These are phyloP conservation scores for Colletotrichum orchidophilum DNA, from an alignment of 2,329 filamentous ascomycete genomes.

Conservation along the genomic window DNA sequence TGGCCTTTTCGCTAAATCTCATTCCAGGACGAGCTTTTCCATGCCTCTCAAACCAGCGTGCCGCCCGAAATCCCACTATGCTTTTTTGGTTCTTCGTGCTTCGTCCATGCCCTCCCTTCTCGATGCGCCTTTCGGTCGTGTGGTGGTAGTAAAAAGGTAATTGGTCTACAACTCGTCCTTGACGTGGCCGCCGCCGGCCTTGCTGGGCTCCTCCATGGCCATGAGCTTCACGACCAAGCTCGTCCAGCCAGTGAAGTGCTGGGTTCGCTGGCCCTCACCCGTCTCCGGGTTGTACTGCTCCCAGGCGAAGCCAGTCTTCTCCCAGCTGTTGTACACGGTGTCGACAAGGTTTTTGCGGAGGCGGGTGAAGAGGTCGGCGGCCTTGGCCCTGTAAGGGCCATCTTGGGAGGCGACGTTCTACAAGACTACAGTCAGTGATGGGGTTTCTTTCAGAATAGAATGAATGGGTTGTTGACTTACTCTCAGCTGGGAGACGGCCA, in stretches of 20 bases:
- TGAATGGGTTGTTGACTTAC: constrained; percentile 59
- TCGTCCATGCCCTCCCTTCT: constrained; percentile 1
- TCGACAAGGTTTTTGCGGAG: constrained; percentile 87
- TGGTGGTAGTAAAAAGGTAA: background rate
- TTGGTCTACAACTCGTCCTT: constrained; percentile 58
- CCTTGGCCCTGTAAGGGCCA: constrained; percentile 75
- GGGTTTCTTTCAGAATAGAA: background rate
- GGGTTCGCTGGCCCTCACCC: constrained; percentile 90
- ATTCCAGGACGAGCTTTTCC: background rate
- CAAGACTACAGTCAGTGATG: background rate
- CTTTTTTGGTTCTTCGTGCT: constrained; percentile 3
- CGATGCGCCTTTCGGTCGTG: background rate
- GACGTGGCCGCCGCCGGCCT: constrained; percentile 39
- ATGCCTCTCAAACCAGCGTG: background rate
- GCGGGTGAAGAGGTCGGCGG: constrained; percentile 77
- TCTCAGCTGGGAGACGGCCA: constrained; percentile 80
- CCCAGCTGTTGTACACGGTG: constrained; percentile 89
- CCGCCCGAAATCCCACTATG: background rate
- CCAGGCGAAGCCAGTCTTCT: constrained; percentile 95
- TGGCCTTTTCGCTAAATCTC: background rate
- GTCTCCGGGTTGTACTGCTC: constrained; percentile 98
- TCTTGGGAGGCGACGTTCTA: constrained; percentile 71
- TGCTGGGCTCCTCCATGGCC: constrained; percentile 81
- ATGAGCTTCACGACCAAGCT: constrained; percentile 97
- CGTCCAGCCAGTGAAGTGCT: constrained; percentile 99